Base-by-base conservation (phyloP, 306 rosid genomes). In the Fragaria iinumae region DNA sequence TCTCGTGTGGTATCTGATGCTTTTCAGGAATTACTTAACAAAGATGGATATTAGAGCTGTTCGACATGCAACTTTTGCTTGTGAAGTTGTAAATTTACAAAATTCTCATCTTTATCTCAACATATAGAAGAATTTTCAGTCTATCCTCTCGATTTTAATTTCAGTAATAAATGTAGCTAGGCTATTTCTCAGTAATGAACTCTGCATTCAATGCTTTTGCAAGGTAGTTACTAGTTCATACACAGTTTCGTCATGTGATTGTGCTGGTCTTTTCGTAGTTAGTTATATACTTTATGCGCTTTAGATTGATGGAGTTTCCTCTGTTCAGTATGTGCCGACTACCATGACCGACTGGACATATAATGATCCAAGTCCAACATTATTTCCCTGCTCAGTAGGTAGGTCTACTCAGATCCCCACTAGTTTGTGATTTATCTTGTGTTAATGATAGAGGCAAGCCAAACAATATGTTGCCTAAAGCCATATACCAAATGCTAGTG, bases 11-110 rank as follows among this genome's bases (percentile, higher is more conserved):
- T 53, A 59, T 64, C 72, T 78, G 49, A 56, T 55, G 71, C 83
- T 29, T 45, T 74, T 21, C 89, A 93, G 98, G 92, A 91, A 79
- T 78, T 91, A 81, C 81, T 90, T 41, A 89, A 80, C 82, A 87
- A 84, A 78, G 85, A 55, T 55, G 86, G 79, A 70, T 85, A 80
- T 73, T 83, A 85, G 88, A 90, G 78, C 72, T 64, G 38, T 73
- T 74, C 67, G 69, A 47, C 65, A 2, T 80, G 80, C 75, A 72
- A 71, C 72, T 82, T 74, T 49, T 79, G 70, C 65, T 75, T 56
- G 67, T 44, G 81, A 71, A 77, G 83, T 80, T 89, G 84, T 89
- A 81, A 83, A 87, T 83, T 78, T 72, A 53, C 59, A 71, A 70
- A 8, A 71, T 29, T 78, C 63, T 72, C 67, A 39, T 74, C 23